Conservation (phyloP, 2,329 filamentous ascomycete genomes). For the Dothidotthia symphoricarpi region DNA sequence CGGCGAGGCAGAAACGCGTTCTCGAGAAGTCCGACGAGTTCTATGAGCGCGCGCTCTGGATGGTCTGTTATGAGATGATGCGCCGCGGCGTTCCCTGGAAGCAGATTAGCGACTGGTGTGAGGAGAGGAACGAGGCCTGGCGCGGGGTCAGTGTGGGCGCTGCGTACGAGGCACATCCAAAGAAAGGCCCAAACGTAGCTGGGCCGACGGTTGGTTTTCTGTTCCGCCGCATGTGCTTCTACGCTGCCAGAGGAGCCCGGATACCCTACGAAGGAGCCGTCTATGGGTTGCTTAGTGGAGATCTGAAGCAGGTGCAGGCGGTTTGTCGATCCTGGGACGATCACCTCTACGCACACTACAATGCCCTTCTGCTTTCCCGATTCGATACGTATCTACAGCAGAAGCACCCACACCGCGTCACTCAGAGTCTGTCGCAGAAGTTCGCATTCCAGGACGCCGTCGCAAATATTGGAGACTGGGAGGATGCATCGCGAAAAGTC, state of each 20-base stretch:
- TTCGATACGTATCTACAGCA: conserved; percentile 70
- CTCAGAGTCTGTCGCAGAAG: conserved; percentile 56
- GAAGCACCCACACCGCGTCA: conserved; percentile 52
- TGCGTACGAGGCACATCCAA: conserved; percentile 52
- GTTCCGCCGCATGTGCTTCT: conserved; percentile 77
- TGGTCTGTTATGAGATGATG: conserved; percentile 90
- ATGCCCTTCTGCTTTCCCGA: conserved; percentile 75
- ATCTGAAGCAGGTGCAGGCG: conserved; percentile 72
- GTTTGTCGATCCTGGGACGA: conserved; percentile 83
- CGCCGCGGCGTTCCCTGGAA: conserved; percentile 74
- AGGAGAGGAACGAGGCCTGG: conserved; percentile 84
- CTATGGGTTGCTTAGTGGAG: conserved; percentile 85
- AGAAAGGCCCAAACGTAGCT: conserved; percentile 41
- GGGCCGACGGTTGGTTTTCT: conserved; percentile 50
- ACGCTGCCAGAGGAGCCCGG: conserved; percentile 66
- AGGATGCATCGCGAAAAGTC: conserved; percentile 55
- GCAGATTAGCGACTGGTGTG: conserved; percentile 80
- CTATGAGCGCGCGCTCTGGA: conserved; percentile 88
- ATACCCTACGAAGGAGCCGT: conserved; percentile 84
- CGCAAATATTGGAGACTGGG: conserved; percentile 59
- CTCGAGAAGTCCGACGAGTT: conserved; percentile 81
- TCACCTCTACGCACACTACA: conserved; percentile 82
- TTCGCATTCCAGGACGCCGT: conserved; percentile 65
- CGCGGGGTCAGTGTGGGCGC: conserved; percentile 79
- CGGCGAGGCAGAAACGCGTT: conserved; percentile 72